Evolutionary conservation across 2,329 filamentous ascomycete species (phyloP).

Genomic region (Daldinia sp.): DNA sequence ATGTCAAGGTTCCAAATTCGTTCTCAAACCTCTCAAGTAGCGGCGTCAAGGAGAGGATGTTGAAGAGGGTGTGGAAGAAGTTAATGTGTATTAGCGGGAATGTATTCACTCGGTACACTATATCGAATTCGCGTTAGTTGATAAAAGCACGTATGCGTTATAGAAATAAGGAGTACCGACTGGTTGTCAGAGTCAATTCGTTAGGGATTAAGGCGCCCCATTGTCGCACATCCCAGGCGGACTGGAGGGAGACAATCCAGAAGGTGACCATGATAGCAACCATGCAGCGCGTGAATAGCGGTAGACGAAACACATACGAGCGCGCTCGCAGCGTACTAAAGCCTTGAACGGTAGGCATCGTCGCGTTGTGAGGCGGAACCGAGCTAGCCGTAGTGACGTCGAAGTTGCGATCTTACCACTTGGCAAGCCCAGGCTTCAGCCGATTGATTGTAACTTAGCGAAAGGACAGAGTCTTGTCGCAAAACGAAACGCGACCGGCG

Average conservation of each 20-base stretch:
- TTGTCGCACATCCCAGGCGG: constrained; percentile 76
- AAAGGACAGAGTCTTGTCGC: constrained; percentile 6
- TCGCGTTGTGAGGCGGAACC: constrained; percentile 23
- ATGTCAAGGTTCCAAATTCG: constrained; percentile 90
- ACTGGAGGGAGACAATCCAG: constrained; percentile 77
- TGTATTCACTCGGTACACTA: constrained; percentile 93
- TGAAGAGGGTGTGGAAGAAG: constrained; percentile 83
- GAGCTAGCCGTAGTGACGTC: constrained; percentile 3
- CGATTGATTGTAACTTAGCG: constrained; percentile 1
- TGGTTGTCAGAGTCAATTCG: constrained; percentile 76
- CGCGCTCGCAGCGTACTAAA: constrained; percentile 81
- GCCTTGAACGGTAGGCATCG: constrained; percentile 56
- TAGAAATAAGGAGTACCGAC: constrained; percentile 63
- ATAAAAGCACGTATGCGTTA: not conserved
- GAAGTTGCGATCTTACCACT: constrained; percentile 12
- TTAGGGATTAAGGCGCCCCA: constrained; percentile 85
- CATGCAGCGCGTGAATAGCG: constrained; percentile 83
- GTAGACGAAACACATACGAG: constrained; percentile 86
- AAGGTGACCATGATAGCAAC: constrained; percentile 74
- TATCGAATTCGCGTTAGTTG: constrained; percentile 22
- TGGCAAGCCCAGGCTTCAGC: not conserved
- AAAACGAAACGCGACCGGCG: not conserved
- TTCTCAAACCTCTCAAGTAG: constrained; percentile 92
- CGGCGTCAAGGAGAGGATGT: constrained; percentile 84
- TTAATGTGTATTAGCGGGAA: constrained; percentile 88